These are phyloP conservation scores for Lactuca saligna DNA, from an alignment of 129 eudicot species.

Conservation along the genomic window DNA sequence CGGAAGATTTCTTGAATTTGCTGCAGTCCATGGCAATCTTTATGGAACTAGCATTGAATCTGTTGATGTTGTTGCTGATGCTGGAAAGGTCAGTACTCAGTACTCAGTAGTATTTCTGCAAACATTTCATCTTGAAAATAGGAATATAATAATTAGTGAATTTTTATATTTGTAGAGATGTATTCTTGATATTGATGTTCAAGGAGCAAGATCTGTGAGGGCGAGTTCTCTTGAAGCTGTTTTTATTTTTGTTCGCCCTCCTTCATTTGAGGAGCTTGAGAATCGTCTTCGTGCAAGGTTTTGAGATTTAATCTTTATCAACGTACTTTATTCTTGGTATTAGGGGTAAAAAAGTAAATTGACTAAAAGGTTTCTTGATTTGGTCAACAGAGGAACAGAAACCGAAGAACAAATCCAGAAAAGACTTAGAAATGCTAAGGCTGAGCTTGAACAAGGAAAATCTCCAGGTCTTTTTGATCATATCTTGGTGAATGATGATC, in stretches of 20 bases:
- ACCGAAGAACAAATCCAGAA: conserved; percentile 84
- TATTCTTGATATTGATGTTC: conserved; percentile 97
- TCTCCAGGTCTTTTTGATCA: conserved; percentile 74
- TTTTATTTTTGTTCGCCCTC: conserved; percentile 85
- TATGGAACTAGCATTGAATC: conserved; percentile 94
- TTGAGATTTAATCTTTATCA: conserved; percentile 7
- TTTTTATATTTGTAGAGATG: conserved; percentile 75
- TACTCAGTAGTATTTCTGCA: neutral
- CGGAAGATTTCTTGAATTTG: conserved; percentile 84
- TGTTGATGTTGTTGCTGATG: conserved; percentile 83
- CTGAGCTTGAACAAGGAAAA: conserved; percentile 66
- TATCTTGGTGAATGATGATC: conserved; percentile 64
- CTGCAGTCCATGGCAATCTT: conserved; percentile 92
- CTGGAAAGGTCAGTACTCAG: conserved; percentile 71
- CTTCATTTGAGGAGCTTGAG: conserved; percentile 94
- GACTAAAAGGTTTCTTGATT: conserved; percentile 7
- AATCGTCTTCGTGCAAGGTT: conserved; percentile 90
- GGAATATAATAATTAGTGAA: neutral
- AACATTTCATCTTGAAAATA: neutral
- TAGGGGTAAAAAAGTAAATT: neutral
- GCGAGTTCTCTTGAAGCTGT: conserved; percentile 85
- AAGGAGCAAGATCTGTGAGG: conserved; percentile 95
- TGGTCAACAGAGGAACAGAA: conserved; percentile 67
- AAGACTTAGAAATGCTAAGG: conserved; percentile 66
- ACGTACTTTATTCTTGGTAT: neutral